phyloP scores from a whole-genome alignment of 176 grass and related monocot genomes.

The Poa pratensis region DNA sequence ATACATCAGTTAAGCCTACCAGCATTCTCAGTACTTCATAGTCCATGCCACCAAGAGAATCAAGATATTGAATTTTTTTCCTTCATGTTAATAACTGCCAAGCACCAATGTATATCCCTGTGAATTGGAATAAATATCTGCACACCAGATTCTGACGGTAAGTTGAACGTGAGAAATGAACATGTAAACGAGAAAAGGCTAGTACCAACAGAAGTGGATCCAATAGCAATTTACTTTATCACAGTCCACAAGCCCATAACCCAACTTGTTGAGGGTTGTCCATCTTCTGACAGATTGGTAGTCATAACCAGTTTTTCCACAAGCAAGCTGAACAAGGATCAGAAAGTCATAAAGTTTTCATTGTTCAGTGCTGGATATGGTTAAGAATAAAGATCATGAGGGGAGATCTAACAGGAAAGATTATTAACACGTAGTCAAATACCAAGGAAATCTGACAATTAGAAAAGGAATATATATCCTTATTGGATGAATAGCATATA shows the following conservation, averaged over 20 bases:
- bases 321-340: conserved; percentile 56
- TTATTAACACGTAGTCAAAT: neutral
- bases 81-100: conserved; percentile 82
- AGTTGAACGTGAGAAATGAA: conserved; percentile 43
- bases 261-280: conserved; percentile 77
- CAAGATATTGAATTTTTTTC: conserved; percentile 77
- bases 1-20: conserved; percentile 52
- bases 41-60: conserved; percentile 71
- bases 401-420: conserved; percentile 8
- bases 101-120: conserved; percentile 77
- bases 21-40: conserved; percentile 52
- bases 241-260: conserved; percentile 72
- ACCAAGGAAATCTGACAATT: neutral
- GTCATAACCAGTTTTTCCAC: conserved; percentile 63
- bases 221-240: conserved; percentile 60
- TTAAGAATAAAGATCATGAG: conserved; percentile 6
- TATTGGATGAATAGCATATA: neutral
- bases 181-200: neutral
- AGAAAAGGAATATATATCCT: neutral
- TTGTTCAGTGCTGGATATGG: neutral
- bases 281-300: conserved; percentile 90
- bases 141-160: conserved; percentile 46
- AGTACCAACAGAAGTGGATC: conserved; percentile 19
- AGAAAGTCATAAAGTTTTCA: conserved; percentile 11
- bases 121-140: conserved; percentile 96